phyloP scores from a whole-genome alignment of 768 basidiomycete genomes.

The Kockovaella imperatae region DNA sequence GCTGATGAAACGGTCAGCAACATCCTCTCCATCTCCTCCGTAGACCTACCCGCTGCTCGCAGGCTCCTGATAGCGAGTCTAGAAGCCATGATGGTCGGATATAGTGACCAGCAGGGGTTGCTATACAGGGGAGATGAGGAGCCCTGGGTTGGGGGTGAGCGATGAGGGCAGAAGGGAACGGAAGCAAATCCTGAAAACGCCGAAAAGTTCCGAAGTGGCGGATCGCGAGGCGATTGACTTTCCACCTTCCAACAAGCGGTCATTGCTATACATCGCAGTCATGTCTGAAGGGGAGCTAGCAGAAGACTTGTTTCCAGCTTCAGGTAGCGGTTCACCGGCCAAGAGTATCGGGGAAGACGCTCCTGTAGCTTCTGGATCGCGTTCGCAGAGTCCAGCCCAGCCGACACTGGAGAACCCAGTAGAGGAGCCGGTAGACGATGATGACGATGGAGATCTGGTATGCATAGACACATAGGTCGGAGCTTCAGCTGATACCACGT shows the following conservation, averaged over 20 bases:
- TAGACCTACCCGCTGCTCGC: constrained; percentile 25
- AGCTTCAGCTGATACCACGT: constrained; percentile 1
- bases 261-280: background rate
- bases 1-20: constrained; percentile 1
- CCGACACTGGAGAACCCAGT: background rate
- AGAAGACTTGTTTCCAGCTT: constrained; percentile 33
- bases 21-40: constrained; percentile 1
- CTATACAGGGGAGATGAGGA: background rate
- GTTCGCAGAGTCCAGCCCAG: constrained; percentile 1
- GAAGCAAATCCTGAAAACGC: constrained; percentile 13
- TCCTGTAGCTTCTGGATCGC: constrained; percentile 20
- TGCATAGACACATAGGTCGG: background rate
- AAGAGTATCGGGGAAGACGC: constrained; percentile 3
- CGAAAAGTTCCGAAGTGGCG: constrained; percentile 9
- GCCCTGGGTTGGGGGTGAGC: background rate
- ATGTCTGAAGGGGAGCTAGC: constrained; percentile 29
- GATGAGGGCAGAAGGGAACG: constrained; percentile 3
- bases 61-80: constrained; percentile 36
- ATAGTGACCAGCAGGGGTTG: constrained; percentile 9
- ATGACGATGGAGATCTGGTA: constrained; percentile 14
- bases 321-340: constrained; percentile 13
- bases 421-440: constrained; percentile 6
- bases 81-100: constrained; percentile 29
- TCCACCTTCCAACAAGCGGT: background rate
- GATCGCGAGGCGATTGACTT: background rate